These are phyloP conservation scores for Leccinum broughii DNA, from an alignment of 768 basidiomycete species.

Conservation along the genomic window DNA sequence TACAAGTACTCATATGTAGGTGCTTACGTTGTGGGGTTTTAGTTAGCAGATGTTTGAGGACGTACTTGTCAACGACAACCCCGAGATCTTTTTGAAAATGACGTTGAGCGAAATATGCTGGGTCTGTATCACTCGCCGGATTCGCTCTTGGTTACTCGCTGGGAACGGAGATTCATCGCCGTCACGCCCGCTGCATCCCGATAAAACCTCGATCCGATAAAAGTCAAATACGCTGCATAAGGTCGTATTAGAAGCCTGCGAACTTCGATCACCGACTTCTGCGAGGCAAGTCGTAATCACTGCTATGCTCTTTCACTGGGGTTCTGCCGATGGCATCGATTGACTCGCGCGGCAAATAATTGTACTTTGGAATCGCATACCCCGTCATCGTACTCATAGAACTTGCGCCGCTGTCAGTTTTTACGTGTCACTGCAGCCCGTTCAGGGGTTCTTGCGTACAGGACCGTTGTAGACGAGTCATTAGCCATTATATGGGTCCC, in stretches of 20 bases:
- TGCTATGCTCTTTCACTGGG: slow-evolving; percentile 8
- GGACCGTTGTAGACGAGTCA: slow-evolving; percentile 13
- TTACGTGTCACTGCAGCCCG: slow-evolving; percentile 27
- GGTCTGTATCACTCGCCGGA: slow-evolving; percentile 7
- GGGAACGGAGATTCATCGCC: slow-evolving; percentile 25
- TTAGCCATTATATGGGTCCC: slow-evolving; percentile 7
- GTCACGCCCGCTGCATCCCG: slow-evolving; percentile 20
- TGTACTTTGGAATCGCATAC: slow-evolving; percentile 22
- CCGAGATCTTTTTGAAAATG: slow-evolving; percentile 4
- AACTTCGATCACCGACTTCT: slow-evolving; percentile 17
- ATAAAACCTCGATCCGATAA: slow-evolving; percentile 24
- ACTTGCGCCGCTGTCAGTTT: slow-evolving; percentile 29
- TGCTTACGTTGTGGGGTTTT: not conserved
- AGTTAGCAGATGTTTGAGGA: not conserved
- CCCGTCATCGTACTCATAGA: slow-evolving; percentile 19
- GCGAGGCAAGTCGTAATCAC: slow-evolving; percentile 18
- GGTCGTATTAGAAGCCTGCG: slow-evolving; percentile 20
- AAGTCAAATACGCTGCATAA: slow-evolving; percentile 12
- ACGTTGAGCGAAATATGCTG: slow-evolving; percentile 6
- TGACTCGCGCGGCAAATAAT: slow-evolving; percentile 19
- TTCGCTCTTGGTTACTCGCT: slow-evolving; percentile 29
- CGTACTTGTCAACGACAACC: not conserved
- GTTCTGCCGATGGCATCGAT: slow-evolving; percentile 35
- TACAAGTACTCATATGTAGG: not conserved
- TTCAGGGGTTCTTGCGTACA: slow-evolving; percentile 10